Percentiles rank a stretch among this genome's conserved stretches.
Evolutionary conservation across 108 stramenopile species (phyloP).

Genomic region (Craspedostauros australis): DNA sequence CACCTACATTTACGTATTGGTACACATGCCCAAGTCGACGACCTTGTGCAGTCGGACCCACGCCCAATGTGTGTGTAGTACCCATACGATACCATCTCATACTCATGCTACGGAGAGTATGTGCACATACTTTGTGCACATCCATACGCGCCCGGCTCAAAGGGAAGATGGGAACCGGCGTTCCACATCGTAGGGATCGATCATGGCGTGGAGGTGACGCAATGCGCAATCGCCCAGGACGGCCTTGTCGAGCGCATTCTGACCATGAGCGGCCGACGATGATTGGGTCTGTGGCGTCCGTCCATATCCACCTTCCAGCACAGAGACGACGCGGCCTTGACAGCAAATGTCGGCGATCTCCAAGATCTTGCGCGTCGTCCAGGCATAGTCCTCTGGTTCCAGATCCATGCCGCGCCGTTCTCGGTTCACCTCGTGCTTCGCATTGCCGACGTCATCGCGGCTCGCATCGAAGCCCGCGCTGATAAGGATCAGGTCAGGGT

Average conservation of each 20-base stretch:
- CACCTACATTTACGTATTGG: too few species aligned
- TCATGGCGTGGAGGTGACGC: slow-evolving; percentile 72
- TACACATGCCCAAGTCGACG: too few species aligned
- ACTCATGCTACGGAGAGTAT: too few species aligned
- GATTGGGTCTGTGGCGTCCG: slow-evolving; percentile 36
- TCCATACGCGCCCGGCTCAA: too few species aligned
- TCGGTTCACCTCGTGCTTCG: slow-evolving; percentile 59
- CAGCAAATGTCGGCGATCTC: slow-evolving; percentile 89
- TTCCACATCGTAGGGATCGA: slow-evolving; percentile 69
- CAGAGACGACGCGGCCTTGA: slow-evolving; percentile 86
- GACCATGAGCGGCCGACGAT: slow-evolving; percentile 2
- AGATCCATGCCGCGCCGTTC: slow-evolving; percentile 76
- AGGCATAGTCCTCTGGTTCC: slow-evolving; percentile 84
- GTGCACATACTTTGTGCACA: too few species aligned
- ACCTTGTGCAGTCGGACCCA: too few species aligned
- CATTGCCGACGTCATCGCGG: slow-evolving; percentile 85
- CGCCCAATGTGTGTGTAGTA: too few species aligned
- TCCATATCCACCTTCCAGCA: slow-evolving; percentile 93
- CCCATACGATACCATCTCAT: too few species aligned
- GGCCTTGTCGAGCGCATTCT: slow-evolving; percentile 47
- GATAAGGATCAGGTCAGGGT: slow-evolving; percentile 94
- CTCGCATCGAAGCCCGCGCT: slow-evolving; percentile 97
- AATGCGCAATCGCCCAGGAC: slow-evolving; percentile 78
- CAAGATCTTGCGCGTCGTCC: slow-evolving; percentile 77
- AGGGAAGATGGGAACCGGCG: slow-evolving; percentile 17